Evolutionary conservation across 768 basidiomycete species (phyloP), one percentile per base, ranked within the genome.

Genomic region (Psilocybe sp.): DNA sequence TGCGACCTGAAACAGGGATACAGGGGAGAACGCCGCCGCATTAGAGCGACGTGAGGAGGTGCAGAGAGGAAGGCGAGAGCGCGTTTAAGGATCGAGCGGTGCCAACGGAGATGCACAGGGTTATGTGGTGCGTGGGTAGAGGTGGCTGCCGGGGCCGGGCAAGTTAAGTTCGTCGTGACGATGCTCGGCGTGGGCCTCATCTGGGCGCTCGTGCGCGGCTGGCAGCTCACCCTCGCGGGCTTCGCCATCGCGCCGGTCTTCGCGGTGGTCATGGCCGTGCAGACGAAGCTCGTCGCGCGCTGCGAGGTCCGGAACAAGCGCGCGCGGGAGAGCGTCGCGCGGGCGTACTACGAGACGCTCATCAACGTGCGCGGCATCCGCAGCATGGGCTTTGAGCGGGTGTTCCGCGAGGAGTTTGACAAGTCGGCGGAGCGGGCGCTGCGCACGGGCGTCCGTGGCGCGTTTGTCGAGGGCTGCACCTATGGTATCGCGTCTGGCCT

Each of bases 151-250:
- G 85, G 33, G 89, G n/a, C n/a, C n/a, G n/a, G n/a, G n/a, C n/a
- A n/a, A n/a, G n/a, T n/a, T n/a, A n/a, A n/a, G n/a, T n/a, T 93
- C 15, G 89, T 95, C 12, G 52, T 68, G 8, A 72, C 87, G 12
- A 97, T 98, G 93, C 77, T 98, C 40, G 64, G 77, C 1, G 72
- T 96, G 2, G 95, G 94, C 7, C 67, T 98, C 15, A 63, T 89
- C 14, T 99, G 97, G 96, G 95, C 95, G 0, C 74, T 98, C 65
- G 77, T 81, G 1, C 71, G 78, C 28, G 92, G 92, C 0, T 99
- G 96, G 97, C 85, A 97, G 69, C 73, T 98, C 57, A 96, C 93
- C 0, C 78, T 98, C 14, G 90, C 89, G 2, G 95, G 94, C 0
- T 68, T 98, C 23, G 92, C 87, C 1, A 80, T 98, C 40, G 91